Percentiles rank a stretch among this genome's conserved stretches.
These are phyloP conservation scores for Syzygium aromaticum DNA, from an alignment of 345 rosid genomes.

Conservation along the genomic window DNA sequence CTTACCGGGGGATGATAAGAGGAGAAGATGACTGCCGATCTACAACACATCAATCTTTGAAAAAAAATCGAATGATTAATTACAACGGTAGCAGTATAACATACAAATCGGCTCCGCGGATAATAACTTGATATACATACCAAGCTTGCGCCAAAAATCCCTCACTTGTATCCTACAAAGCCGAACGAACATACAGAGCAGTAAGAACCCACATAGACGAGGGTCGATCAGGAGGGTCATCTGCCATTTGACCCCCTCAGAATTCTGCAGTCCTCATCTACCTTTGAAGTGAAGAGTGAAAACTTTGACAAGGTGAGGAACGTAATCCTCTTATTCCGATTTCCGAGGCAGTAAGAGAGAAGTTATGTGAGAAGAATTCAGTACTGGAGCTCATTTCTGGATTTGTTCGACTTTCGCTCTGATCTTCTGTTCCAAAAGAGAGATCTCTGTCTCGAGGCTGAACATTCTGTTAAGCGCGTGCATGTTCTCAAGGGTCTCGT, in stretches of 20 bases:
- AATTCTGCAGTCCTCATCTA: not conserved
- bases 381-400: slow-evolving; percentile 18
- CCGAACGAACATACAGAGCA: not conserved
- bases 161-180: not conserved
- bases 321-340: not conserved
- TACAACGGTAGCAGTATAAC: not conserved
- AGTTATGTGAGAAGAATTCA: not conserved
- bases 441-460: slow-evolving; percentile 37
- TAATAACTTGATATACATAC: not conserved
- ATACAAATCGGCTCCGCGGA: not conserved
- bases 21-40: not conserved
- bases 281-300: not conserved
- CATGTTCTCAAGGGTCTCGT: slow-evolving; percentile 46
- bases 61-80: not conserved
- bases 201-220: not conserved
- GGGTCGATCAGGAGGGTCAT: not conserved
- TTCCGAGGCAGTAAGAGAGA: not conserved
- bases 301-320: not conserved
- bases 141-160: not conserved
- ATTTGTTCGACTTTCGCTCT: slow-evolving; percentile 26
- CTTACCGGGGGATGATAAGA: not conserved
- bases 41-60: not conserved
- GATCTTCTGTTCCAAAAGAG: slow-evolving; percentile 37
- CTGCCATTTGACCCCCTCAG: not conserved
- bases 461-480: slow-evolving; percentile 46